Base-by-base conservation (phyloP, 768 basidiomycete genomes). In the Lepiota venenata region DNA sequence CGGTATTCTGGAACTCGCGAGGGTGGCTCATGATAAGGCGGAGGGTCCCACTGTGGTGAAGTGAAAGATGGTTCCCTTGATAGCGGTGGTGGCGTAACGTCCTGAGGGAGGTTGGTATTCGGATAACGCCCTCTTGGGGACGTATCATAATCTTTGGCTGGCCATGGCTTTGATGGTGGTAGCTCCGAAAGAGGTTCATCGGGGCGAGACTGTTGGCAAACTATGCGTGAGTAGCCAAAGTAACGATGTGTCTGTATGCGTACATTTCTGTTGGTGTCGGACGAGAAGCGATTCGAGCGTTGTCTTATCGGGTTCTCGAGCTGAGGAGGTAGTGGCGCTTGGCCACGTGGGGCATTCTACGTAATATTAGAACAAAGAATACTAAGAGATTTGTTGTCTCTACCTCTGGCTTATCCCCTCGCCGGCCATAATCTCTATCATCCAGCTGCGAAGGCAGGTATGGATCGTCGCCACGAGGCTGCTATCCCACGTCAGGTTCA, bases 361-460 rank as follows among this genome's bases (percentile, higher is more conserved):
- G 35, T 14, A 12, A n/a, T 14, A 16, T 48, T 32, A 53, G 29
- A 7, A 1, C 1, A 6, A 22, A 25, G n/a, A 16, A 15, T 32
- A 12, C n/a, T 21, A 2, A 48, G 11, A 38, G 5, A 4, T 5
- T 25, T 6, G 16, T 1, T 9, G 18, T 15, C 12, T 47, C 20
- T 27, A 55, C 53, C 46, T 55, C 53, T 21, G 37, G 20, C 37
- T 37, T 55, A 12, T 40, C 45, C 29, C 4, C 46, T 55, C 45
- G 45, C 40, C 18, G 40, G 15, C 8, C 32, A 32, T 32, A 32
- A 2, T 32, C 11, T 7, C 38, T 25, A 20, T 48, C 47, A 36
- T 48, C 39, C 15, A 29, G 18, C 12, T 36, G n/a, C 22, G 20
- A 27, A 22, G 40, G 39, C 15, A 18, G 2, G 18, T 48, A 48